Conservation (phyloP, 768 basidiomycete species). For the Astraeus odoratus region DNA sequence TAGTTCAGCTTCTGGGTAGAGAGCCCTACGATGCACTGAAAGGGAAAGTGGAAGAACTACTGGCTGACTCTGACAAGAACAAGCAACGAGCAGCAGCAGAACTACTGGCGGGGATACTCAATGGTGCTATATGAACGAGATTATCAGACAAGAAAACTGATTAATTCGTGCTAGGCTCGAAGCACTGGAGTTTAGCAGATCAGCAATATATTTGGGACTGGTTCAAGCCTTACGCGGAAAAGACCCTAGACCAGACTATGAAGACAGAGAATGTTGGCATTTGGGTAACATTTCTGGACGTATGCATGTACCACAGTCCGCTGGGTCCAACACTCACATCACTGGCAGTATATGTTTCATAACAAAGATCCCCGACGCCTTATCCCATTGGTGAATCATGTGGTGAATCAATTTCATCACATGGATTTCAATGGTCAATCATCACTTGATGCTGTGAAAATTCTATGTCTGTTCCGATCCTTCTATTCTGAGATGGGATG, state of each 20-base stretch:
- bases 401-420: slow-evolving; percentile 54
- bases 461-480: slow-evolving; percentile 58
- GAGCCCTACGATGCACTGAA: slow-evolving; percentile 32
- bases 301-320: slow-evolving; percentile 21
- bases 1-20: slow-evolving; percentile 60
- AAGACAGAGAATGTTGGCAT: slow-evolving; percentile 76
- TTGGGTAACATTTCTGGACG: slow-evolving; percentile 77
- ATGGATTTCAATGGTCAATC: slow-evolving; percentile 79
- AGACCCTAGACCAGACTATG: slow-evolving; percentile 62
- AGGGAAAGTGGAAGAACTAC: slow-evolving; percentile 45
- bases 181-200: slow-evolving; percentile 77
- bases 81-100: slow-evolving; percentile 81
- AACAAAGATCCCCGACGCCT: slow-evolving; percentile 79
- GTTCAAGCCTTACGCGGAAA: slow-evolving; percentile 61
- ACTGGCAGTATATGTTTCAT: slow-evolving; percentile 63
- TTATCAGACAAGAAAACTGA: slow-evolving; percentile 72
- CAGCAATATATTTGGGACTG: slow-evolving; percentile 73
- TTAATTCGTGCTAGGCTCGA: slow-evolving; percentile 45
- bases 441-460: slow-evolving; percentile 73
- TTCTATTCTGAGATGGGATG: slow-evolving; percentile 71
- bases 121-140: slow-evolving; percentile 73
- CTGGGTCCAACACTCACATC: slow-evolving; percentile 1
- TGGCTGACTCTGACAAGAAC: slow-evolving; percentile 67
- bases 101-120: slow-evolving; percentile 63
- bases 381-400: slow-evolving; percentile 70